These are phyloP conservation scores for Fusarium xyrophilum DNA, from an alignment of 2,329 filamentous ascomycete genomes.

Conservation along the genomic window DNA sequence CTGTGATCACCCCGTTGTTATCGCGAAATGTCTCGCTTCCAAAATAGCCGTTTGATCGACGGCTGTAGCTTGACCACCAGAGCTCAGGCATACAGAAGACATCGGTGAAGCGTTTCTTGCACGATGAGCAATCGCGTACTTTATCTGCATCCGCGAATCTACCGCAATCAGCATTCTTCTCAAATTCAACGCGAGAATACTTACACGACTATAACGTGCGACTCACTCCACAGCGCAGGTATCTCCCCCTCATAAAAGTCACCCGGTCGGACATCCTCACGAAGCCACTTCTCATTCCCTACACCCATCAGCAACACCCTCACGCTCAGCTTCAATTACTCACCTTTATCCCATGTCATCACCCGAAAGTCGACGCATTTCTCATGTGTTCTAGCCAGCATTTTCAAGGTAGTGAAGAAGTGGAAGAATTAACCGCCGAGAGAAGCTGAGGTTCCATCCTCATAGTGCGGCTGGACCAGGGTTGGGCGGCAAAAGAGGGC, in stretches of 20 bases:
- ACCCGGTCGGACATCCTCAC: background rate
- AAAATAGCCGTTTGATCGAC: constrained; percentile 51
- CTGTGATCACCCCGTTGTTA: background rate
- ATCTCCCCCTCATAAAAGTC: background rate
- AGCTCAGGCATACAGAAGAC: constrained; percentile 28
- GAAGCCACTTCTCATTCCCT: background rate
- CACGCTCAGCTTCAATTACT: background rate
- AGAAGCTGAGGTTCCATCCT: background rate
- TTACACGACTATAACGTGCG: constrained; percentile 23
- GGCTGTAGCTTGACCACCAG: constrained; percentile 48
- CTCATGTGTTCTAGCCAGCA: background rate
- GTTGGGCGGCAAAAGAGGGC: background rate
- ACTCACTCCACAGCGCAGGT: background rate
- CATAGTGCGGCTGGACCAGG: constrained; percentile 9
- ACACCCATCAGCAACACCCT: background rate
- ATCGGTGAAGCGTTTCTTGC: constrained; percentile 35
- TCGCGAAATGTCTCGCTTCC: constrained; percentile 46
- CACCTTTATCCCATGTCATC: constrained; percentile 15
- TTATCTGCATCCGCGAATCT: constrained; percentile 45
- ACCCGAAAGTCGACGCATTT: constrained; percentile 7
- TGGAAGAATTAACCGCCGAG: background rate
- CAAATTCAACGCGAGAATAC: accelerated
- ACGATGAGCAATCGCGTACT: constrained; percentile 42
- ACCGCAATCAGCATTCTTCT: accelerated
- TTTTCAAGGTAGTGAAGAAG: background rate